These are phyloP conservation scores for Pinus taeda DNA, from an alignment of 75 land plant species.

Conservation along the genomic window DNA sequence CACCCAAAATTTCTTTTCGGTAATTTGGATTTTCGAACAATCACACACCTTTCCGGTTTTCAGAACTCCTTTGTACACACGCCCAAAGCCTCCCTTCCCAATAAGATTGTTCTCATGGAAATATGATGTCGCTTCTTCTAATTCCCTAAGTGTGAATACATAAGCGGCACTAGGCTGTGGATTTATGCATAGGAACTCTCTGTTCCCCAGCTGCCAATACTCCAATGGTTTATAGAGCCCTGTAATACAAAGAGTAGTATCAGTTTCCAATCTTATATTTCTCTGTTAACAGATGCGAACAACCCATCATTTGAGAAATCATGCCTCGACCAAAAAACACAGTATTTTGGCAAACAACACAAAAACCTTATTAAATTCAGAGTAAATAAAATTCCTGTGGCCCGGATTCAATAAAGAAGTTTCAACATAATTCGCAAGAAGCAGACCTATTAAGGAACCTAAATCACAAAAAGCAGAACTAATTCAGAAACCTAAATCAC, in stretches of 20 bases:
- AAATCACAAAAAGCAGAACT: no score
- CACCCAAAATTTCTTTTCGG: neutral
- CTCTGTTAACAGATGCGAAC: no score
- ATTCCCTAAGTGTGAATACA: constrained; percentile 83
- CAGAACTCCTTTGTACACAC: constrained; percentile 77
- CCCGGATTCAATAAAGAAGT: no score
- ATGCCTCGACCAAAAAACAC: no score
- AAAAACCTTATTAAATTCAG: no score
- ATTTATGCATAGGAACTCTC: constrained; percentile 22
- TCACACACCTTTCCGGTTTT: constrained; percentile 67
- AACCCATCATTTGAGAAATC: no score
- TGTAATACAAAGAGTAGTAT: neutral
- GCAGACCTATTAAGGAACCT: no score
- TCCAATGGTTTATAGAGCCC: constrained; percentile 64
- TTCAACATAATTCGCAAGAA: no score
- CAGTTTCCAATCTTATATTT: no score
- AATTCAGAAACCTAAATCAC: no score
- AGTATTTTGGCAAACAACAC: no score
- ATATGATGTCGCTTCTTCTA: constrained; percentile 76
- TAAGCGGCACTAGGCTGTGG: constrained; percentile 44
- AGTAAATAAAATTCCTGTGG: no score
- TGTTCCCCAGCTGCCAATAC: constrained; percentile 46
- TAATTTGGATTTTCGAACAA: neutral
- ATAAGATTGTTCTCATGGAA: constrained; percentile 70
- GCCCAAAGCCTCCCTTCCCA: constrained; percentile 94